Conservation (phyloP, 2,329 filamentous ascomycete species). For the Ciborinia camelliae region DNA sequence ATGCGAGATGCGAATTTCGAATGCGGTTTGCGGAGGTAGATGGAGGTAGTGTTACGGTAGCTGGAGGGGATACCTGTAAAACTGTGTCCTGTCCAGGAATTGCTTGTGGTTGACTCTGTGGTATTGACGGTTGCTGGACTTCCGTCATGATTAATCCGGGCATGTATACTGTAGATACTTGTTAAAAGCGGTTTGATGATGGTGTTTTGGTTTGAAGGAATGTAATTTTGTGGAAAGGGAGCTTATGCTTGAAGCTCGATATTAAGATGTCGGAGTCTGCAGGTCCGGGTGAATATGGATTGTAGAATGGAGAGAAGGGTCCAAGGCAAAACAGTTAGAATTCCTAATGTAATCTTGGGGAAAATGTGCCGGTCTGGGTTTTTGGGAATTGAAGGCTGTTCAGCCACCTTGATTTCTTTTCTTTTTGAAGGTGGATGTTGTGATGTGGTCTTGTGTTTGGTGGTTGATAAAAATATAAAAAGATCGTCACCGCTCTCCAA, state of each 20-base stretch:
- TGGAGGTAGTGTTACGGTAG: constrained; percentile 25
- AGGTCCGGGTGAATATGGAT: neutral
- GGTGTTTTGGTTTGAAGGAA: neutral
- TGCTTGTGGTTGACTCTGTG: constrained; percentile 28
- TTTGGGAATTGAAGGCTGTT: neutral
- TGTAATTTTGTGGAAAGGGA: neutral
- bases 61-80: constrained; percentile 29
- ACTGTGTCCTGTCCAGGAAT: constrained; percentile 28
- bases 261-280: neutral
- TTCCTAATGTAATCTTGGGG: constrained; percentile 5
- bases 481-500: constrained; percentile 10
- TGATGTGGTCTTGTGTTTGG: neutral
- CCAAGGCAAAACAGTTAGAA: neutral
- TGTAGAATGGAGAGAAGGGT: neutral
- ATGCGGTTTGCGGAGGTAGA: constrained; percentile 30
- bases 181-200: neutral
- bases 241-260: neutral
- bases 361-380: constrained; percentile 1
- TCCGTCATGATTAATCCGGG: constrained; percentile 29
- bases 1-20: constrained; percentile 45
- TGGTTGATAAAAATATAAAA: neutral
- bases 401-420: constrained; percentile 15
- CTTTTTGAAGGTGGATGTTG: neutral
- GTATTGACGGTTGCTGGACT: constrained; percentile 22
- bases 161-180: constrained; percentile 9